Evolutionary conservation across 192 early-diverging fungal species (phyloP), one percentile per base, ranked within the genome.

Genomic region (Entomortierella chlamydospora): DNA sequence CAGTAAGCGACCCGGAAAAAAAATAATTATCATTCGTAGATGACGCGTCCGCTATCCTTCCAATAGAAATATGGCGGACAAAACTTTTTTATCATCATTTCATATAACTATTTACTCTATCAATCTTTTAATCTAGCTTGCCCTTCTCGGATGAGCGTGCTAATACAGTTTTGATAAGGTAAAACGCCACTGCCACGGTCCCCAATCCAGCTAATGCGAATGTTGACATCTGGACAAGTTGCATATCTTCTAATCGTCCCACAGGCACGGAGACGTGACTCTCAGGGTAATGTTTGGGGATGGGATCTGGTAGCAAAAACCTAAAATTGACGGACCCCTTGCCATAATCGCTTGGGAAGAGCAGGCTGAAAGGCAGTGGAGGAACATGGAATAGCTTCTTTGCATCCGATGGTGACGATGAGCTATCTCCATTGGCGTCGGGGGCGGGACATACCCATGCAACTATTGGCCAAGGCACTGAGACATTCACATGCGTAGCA

Each of bases 371-470:
- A 11, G 76, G 76, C 6, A 79, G 45, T 2, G 63, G 25, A 22
- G 68, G 49, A 23, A 79, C 70, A 7, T 79, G 49, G 63, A 79
- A 79, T 22, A 79, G 50, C 23, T 70, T 79, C 50, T 67, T 66
- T 2, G 53, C 66, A 0, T 4, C 34, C 10, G 10, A 10, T 37
- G 43, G 25, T 11, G 57, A 50, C 1, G 62, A 26, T 29, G 50
- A 12, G 4, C 61, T 59, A 41, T 59, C 64, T 20, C 28, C 34
- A 4, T 31, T 45, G 0, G 53, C 6, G 23, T n/a, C 8, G 23
- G 37, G 26, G 5, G 37, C 29, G 2, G 76, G 63, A 17, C 76
- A 79, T 25, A 43, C 53, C 76, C 76, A 79, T 29, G 68, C 68
- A 18, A 79, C 76, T 41, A 79, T 39, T 3, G 76, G 76, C 76